Percentiles rank a stretch among this genome's conserved stretches.
phyloP scores from a whole-genome alignment of 2,329 filamentous ascomycete genomes.

The Colletotrichum eremochloae region DNA sequence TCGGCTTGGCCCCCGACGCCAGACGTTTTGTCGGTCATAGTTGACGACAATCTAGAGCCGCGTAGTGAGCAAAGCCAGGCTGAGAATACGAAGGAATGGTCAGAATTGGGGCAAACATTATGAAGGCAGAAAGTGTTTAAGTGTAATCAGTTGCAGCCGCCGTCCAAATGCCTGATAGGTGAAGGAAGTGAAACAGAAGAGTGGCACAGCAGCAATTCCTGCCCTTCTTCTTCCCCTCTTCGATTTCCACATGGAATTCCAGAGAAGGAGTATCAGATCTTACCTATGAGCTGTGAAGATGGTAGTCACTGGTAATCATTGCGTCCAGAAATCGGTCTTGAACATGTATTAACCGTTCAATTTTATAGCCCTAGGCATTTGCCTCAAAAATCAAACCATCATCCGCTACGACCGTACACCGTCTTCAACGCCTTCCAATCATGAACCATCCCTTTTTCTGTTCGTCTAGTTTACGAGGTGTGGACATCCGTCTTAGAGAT shows the following conservation, averaged over 20 bases:
- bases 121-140: no score
- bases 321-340: background rate
- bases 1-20: no score
- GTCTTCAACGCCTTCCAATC: conserved; percentile 22
- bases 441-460: background rate
- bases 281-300: background rate
- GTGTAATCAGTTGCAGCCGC: no score
- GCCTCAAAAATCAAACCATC: conserved; percentile 9
- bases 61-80: no score
- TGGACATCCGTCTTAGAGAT: conserved; percentile 47
- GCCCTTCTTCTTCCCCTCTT: background rate
- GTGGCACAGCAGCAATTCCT: background rate
- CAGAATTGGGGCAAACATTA: no score
- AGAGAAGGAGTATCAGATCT: background rate
- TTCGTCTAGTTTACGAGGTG: conserved; percentile 39
- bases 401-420: conserved; percentile 5
- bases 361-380: background rate
- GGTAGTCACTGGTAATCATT: no score
- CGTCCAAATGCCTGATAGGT: background rate
- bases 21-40: no score
- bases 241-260: background rate
- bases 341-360: background rate
- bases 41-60: no score
- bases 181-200: background rate
- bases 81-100: no score